A percentile compares a stretch with the other conserved stretches of the same genome.
Conservation (phyloP, 2,329 filamentous ascomycete genomes). For the Ophiostoma piceae region DNA sequence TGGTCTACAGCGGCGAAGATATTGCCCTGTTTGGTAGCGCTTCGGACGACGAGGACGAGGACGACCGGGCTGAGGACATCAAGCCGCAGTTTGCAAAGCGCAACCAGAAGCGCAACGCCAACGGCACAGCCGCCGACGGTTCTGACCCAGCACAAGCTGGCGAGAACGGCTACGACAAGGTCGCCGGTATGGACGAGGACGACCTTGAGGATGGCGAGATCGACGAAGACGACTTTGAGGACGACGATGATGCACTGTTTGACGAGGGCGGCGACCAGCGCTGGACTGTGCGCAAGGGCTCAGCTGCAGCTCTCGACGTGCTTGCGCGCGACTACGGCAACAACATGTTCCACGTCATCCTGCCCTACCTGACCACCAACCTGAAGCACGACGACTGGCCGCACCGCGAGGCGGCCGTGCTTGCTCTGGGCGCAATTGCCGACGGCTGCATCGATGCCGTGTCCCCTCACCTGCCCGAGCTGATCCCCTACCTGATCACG, state of each 20-base stretch:
- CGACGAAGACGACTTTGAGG: slow-evolving; percentile 66
- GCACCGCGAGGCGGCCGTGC: slow-evolving; percentile 85
- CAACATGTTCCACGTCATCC: slow-evolving; percentile 81
- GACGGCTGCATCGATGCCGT: slow-evolving; percentile 91
- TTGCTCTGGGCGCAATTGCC: slow-evolving; percentile 89
- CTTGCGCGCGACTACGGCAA: slow-evolving; percentile 86
- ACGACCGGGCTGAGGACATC: slow-evolving; percentile 86
- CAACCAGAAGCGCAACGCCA: slow-evolving; percentile 52
- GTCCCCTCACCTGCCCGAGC: slow-evolving; percentile 79
- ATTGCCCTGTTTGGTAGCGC: slow-evolving; percentile 78
- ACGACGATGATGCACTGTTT: slow-evolving; percentile 74
- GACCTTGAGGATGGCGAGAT: slow-evolving; percentile 24
- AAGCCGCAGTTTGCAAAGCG: slow-evolving; percentile 85
- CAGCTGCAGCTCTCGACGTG: slow-evolving; percentile 88
- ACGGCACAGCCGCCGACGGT: slow-evolving; percentile 33
- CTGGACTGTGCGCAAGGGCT: slow-evolving; percentile 96
- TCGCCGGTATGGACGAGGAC: slow-evolving; percentile 56
- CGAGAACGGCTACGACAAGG: slow-evolving; percentile 49
- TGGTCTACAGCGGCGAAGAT: slow-evolving; percentile 95
- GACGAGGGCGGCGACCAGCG: slow-evolving; percentile 80
- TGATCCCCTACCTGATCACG: slow-evolving; percentile 84
- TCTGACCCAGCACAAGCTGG: slow-evolving; percentile 44
- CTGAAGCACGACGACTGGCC: slow-evolving; percentile 86
- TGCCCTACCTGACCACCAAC: slow-evolving; percentile 88
- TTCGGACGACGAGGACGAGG: slow-evolving; percentile 82